These are phyloP conservation scores for Flaveria robusta DNA, from an alignment of 129 eudicot genomes.

Conservation along the genomic window DNA sequence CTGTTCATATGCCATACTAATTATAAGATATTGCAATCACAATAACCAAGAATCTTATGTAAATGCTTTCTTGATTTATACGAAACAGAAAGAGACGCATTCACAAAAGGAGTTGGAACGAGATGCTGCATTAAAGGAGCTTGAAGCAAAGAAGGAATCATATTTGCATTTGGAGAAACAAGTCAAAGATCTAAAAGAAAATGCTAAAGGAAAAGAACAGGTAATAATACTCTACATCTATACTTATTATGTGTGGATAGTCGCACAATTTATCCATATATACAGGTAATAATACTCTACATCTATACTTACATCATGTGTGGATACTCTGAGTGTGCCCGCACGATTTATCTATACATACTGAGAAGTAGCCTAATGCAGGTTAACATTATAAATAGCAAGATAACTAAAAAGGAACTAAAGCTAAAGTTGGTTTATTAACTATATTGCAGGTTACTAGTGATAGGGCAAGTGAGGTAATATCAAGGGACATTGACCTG, in stretches of 20 bases:
- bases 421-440: conserved; percentile 1
- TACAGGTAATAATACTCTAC: neutral
- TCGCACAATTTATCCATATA: no score
- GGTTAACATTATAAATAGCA: neutral
- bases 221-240: conserved; percentile 39
- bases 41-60: neutral
- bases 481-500: conserved; percentile 61
- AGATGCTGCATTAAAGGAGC: conserved; percentile 68
- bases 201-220: conserved; percentile 59
- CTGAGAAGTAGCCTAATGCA: neutral
- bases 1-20: conserved; percentile 37
- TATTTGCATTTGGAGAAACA: conserved; percentile 49
- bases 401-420: neutral
- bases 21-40: conserved; percentile 2
- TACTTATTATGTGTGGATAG: conserved; percentile 10
- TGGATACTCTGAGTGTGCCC: no score
- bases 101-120: conserved; percentile 57
- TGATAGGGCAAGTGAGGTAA: conserved; percentile 24
- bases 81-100: conserved; percentile 53
- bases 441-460: conserved; percentile 12
- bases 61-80: neutral
- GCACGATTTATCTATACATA: neutral
- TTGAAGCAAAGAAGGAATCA: conserved; percentile 62
- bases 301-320: conserved; percentile 18
- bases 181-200: conserved; percentile 64